Percentiles rank a stretch among this genome's conserved stretches.
phyloP scores from a whole-genome alignment of 192 early-diverging fungal genomes.

The Backusella australiensis region DNA sequence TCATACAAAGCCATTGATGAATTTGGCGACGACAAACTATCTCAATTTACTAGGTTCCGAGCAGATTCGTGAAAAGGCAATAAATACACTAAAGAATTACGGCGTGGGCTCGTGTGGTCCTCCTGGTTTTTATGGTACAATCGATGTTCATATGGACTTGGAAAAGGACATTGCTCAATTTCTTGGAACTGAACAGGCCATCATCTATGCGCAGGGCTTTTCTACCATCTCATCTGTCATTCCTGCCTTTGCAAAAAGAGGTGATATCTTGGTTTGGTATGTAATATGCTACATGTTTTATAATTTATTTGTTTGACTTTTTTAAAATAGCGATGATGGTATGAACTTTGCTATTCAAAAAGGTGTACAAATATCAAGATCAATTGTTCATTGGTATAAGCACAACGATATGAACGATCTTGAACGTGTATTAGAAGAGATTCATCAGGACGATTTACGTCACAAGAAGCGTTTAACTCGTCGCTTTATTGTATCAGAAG shows the following conservation, averaged over 20 bases:
- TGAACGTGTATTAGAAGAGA: constrained; percentile 77
- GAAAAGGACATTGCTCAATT: constrained; percentile 86
- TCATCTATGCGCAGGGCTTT: constrained; percentile 95
- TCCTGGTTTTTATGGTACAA: constrained; percentile 92
- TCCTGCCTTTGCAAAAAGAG: constrained; percentile 95
- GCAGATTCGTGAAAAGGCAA: constrained; percentile 77
- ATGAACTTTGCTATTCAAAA: constrained; percentile 89
- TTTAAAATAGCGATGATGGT: constrained; percentile 73
- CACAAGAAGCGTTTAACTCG: constrained; percentile 80
- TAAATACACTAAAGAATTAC: constrained; percentile 68
- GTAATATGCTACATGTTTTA: constrained; percentile 23
- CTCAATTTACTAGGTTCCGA: constrained; percentile 79
- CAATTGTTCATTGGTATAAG: constrained; percentile 86
- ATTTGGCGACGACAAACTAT: constrained; percentile 88
- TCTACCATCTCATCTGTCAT: constrained; percentile 91
- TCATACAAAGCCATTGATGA: constrained; percentile 67
- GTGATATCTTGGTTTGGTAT: constrained; percentile 89
- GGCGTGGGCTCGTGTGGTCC: constrained; percentile 97
- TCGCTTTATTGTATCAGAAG: constrained; percentile 94
- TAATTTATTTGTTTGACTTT: neutral
- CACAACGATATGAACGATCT: constrained; percentile 98
- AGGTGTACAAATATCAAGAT: constrained; percentile 86
- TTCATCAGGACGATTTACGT: constrained; percentile 63
- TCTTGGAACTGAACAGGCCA: constrained; percentile 79
- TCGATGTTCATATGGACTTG: constrained; percentile 94